These are phyloP conservation scores for Boletus rufocinnamomeus DNA, from an alignment of 768 basidiomycete species.

Conservation along the genomic window DNA sequence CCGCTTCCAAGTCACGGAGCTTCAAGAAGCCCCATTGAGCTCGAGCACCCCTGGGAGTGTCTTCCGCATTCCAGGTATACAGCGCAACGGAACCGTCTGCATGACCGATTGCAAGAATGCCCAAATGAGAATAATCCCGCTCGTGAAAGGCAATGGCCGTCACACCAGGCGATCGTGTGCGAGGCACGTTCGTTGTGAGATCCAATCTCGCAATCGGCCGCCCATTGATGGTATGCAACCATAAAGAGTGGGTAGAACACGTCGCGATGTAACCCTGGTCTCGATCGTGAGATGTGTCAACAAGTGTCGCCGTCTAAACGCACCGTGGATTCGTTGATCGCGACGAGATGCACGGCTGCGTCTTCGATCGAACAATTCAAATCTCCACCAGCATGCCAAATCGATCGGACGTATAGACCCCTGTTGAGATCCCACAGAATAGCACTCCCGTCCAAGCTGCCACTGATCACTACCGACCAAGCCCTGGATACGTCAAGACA, in stretches of 20 bases:
- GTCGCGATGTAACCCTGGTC: constrained; percentile 86
- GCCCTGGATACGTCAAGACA: constrained; percentile 72
- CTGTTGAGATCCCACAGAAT: constrained; percentile 90
- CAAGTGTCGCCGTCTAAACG: constrained; percentile 27
- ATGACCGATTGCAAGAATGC: constrained; percentile 79
- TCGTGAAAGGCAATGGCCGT: constrained; percentile 86
- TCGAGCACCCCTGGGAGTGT: constrained; percentile 63
- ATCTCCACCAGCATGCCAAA: constrained; percentile 59
- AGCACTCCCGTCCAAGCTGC: constrained; percentile 83
- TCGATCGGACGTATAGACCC: constrained; percentile 76
- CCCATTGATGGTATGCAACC: constrained; percentile 86
- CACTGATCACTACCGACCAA: constrained; percentile 85
- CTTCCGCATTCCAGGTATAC: constrained; percentile 83
- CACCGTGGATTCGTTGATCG: constrained; percentile 88
- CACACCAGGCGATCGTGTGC: constrained; percentile 50
- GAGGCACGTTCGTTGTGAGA: constrained; percentile 47
- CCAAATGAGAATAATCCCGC: constrained; percentile 78
- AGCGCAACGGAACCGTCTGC: constrained; percentile 75
- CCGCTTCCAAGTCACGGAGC: constrained; percentile 65
- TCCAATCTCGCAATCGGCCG: constrained; percentile 73
- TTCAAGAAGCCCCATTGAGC: constrained; percentile 77
- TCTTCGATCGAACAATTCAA: constrained; percentile 25
- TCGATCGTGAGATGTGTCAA: constrained; percentile 4
- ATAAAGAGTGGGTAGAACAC: constrained; percentile 69
- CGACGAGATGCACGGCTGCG: constrained; percentile 61